Conservation (phyloP, 768 basidiomycete genomes). For the Russula griseocarnosa region DNA sequence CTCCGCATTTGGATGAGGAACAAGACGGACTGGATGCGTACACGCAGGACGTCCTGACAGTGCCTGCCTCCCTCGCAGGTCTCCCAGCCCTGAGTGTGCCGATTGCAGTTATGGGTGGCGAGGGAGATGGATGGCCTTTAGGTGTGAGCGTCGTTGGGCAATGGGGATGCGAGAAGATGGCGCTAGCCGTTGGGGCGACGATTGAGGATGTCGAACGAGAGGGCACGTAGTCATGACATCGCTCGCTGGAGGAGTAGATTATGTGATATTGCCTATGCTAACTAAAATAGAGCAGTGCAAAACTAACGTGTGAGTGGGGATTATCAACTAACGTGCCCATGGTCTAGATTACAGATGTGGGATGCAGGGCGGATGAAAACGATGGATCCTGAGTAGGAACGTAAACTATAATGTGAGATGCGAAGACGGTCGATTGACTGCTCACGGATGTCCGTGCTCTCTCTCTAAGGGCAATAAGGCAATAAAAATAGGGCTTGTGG, state of each 20-base stretch:
- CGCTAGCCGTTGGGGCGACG: constrained; percentile 50
- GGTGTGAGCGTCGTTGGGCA: constrained; percentile 82
- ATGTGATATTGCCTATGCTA: constrained; percentile 17
- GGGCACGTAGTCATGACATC: not conserved
- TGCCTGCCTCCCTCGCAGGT: constrained; percentile 88
- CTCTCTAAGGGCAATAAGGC: constrained; percentile 7
- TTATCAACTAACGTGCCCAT: constrained; percentile 1
- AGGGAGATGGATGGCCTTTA: constrained; percentile 69
- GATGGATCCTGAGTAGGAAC: not conserved
- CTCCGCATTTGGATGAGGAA: constrained; percentile 50
- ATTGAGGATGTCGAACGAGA: constrained; percentile 36
- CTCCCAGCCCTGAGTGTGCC: constrained; percentile 81
- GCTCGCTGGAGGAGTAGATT: not conserved
- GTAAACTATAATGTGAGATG: not conserved
- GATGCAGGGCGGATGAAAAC: not conserved
- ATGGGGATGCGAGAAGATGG: constrained; percentile 72
- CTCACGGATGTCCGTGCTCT: constrained; percentile 6
- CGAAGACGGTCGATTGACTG: not conserved
- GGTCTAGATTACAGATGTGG: constrained; percentile 16
- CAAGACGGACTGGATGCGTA: constrained; percentile 51
- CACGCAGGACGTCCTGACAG: constrained; percentile 87
- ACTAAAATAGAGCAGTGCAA: constrained; percentile 4
- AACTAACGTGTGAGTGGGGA: constrained; percentile 14
- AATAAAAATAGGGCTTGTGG: constrained; percentile 6
- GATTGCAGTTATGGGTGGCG: constrained; percentile 33